Base-by-base conservation (phyloP, 805 yeast species). In the Millerozyma acaciae region DNA sequence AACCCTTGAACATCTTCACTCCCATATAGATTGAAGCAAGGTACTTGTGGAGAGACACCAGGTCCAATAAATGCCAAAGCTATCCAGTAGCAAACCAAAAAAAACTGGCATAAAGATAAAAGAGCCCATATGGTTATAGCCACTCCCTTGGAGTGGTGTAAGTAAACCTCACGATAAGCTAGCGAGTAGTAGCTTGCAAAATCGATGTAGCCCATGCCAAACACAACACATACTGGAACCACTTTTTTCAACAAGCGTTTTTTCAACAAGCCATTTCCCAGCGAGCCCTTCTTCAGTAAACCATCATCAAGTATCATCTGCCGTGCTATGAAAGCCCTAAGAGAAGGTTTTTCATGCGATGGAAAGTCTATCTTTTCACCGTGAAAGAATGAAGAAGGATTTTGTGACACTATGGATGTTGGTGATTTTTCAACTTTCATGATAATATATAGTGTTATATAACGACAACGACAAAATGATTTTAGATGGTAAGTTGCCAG, bases 31-130 rank as follows among this genome's bases (percentile, higher is more conserved):
- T 62, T 51, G 34, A 52, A 62, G 1, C 75, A 73, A 5, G 62
- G 39, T 21, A 54, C 44, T 4, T 51, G 44, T 0, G 71, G 68
- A 1, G 61, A 32, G 3, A 29, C 46, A 0, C 93, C 93, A 0
- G 89, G 84, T 0, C 89, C 90, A n/a, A 47, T 34, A 2, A 48
- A 9, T 12, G 66, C 41, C 1, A 80, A 50, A 15, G 68, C 52
- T 0, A 43, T 26, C 84, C 87, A 81, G 41, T 42, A 64, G 33
- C 26, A 13, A 8, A 50, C 39, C 6, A 48, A 30, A 3, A 44
- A n/a, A 2, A 47, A 3, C 37, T 59, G 55, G 20, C 37, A 36
- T 9, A 57, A 24, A 4, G 48, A 55, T 8, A 49, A 32, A 3
- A 65, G 38, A 2, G 50, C 51, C 60, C 73, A 62, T 17, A 70